Conservation (phyloP, 805 yeast genomes). For the Teunomyces kruisii region DNA sequence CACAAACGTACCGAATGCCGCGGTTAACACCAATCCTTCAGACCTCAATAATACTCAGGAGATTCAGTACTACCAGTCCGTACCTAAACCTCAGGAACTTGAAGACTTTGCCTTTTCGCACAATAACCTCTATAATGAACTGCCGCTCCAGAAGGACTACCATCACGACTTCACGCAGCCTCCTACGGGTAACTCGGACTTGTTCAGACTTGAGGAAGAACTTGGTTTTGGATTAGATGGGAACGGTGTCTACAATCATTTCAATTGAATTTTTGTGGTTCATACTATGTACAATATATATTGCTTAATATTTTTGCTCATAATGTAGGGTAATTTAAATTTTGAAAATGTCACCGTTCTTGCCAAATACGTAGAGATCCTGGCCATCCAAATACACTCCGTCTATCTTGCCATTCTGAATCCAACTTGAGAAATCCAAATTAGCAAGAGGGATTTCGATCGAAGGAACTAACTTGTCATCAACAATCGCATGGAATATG, state of each 20-base stretch:
- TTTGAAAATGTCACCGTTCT: constrained; percentile 40
- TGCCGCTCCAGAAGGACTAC: constrained; percentile 3
- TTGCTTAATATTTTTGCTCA: neutral
- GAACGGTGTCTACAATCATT: constrained; percentile 14
- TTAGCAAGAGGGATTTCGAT: constrained; percentile 35
- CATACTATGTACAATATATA: constrained; percentile 1
- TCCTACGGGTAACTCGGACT: constrained; percentile 18
- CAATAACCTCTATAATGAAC: neutral
- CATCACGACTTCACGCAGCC: constrained; percentile 5
- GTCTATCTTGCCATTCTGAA: constrained; percentile 36
- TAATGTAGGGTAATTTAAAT: neutral
- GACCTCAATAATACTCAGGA: constrained; percentile 19
- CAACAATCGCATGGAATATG: constrained; percentile 36
- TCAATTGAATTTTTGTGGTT: neutral
- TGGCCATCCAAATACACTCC: constrained; percentile 27
- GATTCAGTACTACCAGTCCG: constrained; percentile 31
- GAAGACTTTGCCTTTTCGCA: constrained; percentile 30
- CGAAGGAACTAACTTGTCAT: constrained; percentile 39
- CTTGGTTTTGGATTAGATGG: constrained; percentile 47
- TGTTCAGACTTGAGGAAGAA: constrained; percentile 43
- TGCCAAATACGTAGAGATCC: constrained; percentile 39
- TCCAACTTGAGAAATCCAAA: constrained; percentile 32
- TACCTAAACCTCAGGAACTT: constrained; percentile 46
- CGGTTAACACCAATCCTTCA: constrained; percentile 19
- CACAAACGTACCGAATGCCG: constrained; percentile 6